Percentiles rank a stretch among this genome's conserved stretches.
Evolutionary conservation across 352 stramenopile species (phyloP).

Genomic region (Phytophthora pini): DNA sequence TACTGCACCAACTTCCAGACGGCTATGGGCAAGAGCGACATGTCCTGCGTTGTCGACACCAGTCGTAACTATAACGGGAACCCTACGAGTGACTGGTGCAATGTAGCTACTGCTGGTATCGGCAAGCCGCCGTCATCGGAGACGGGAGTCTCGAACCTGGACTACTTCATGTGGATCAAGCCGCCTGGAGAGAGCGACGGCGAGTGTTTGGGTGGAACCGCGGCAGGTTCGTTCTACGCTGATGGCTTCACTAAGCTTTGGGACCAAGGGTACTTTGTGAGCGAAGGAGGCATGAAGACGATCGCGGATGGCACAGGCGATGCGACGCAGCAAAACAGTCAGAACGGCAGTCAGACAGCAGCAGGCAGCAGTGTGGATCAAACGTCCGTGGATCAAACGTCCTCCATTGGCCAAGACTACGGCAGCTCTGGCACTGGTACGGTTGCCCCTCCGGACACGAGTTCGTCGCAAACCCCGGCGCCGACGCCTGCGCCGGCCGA

Average conservation of each 20-base stretch:
- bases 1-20: conserved; percentile 62
- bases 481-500: conserved; percentile 6
- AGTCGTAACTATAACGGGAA: conserved; percentile 60
- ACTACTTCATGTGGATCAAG: conserved; percentile 79
- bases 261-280: conserved; percentile 68
- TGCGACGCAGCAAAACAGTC: conserved; percentile 8
- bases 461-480: neutral
- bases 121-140: conserved; percentile 49
- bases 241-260: conserved; percentile 64
- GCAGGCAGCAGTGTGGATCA: conserved; percentile 14
- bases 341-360: neutral
- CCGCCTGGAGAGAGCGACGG: conserved; percentile 64
- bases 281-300: conserved; percentile 22
- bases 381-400: conserved; percentile 13
- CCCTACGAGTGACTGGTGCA: conserved; percentile 67
- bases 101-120: conserved; percentile 57
- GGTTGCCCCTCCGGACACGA: conserved; percentile 1
- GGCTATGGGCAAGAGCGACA: conserved; percentile 41
- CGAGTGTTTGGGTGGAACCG: conserved; percentile 50
- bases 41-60: conserved; percentile 66
- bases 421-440: conserved; percentile 1
- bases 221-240: conserved; percentile 54
- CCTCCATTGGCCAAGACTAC: conserved; percentile 2
- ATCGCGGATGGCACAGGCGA: conserved; percentile 19
- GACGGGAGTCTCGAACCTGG: conserved; percentile 49